Base-by-base conservation (phyloP, 1,284 basidiomycete genomes). In the Schizophyllum commune region DNA sequence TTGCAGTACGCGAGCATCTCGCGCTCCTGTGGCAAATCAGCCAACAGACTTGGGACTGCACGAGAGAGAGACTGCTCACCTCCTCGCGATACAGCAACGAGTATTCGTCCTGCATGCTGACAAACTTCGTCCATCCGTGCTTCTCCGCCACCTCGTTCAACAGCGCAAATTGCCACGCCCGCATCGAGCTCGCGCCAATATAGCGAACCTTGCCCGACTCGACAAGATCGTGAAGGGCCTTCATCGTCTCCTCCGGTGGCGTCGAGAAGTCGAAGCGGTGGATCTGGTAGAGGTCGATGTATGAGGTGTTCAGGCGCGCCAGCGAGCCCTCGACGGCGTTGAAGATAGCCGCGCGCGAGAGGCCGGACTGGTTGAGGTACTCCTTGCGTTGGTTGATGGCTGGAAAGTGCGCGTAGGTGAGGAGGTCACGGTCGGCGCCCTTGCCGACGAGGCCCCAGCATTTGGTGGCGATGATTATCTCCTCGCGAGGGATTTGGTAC, bases 401-500 rank as follows among this genome's bases (percentile, higher is more conserved):
- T 2, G 19, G 20, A 6, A 79, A 27, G 27, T 27, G 9, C 15
- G 53, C 19, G 53, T 2, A 20, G 53, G 27, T 55, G 13, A 27
- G 9, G 27, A 55, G 74, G 60, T 81, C 74, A 0, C 73, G 71
- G 58, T 78, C 78, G 69, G 80, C 52, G 0, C 56, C 22, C 1
- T 70, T 65, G 4, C 59, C 63, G n/a, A 69, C 68, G 15, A 69
- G 20, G 4, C 53, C 19, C 15, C 19, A 55, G 27, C 53, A 72
- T 64, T 83, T 83, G 15, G 79, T 77, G 4, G 77, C 69, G 61
- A 83, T 76, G 56, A 82, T 65, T 13, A 83, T 65, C n/a, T 80
- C 76, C 32, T 82, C 74, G 55, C 87, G 77, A 9, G 83, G 83
- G 57, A 89, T 82, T 19, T 81, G 69, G 69, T 77, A 76, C 79